These are phyloP conservation scores for Nigrospora oryzae DNA, from an alignment of 2,329 filamentous ascomycete species.

Conservation along the genomic window DNA sequence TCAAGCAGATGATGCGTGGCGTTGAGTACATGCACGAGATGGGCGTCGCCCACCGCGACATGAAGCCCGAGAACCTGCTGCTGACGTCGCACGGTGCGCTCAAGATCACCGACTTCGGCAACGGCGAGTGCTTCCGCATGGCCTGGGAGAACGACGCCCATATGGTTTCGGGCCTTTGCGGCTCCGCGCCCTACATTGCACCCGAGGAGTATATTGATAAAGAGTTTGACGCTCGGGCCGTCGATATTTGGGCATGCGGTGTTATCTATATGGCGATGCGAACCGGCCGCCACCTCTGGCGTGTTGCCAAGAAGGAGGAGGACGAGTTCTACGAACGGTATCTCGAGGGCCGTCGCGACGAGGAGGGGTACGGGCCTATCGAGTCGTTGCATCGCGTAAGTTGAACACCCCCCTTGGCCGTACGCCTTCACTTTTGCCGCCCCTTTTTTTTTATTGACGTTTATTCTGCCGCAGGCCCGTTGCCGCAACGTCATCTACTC, in stretches of 20 bases:
- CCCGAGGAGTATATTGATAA: slow-evolving; percentile 93
- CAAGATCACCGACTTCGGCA: slow-evolving; percentile 98
- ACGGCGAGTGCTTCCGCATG: slow-evolving; percentile 99
- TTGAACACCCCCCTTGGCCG: slow-evolving; percentile 9
- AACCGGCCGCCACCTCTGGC: slow-evolving; percentile 91
- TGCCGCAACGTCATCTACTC: slow-evolving; percentile 99
- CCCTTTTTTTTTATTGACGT: slow-evolving; percentile 9
- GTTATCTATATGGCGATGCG: slow-evolving; percentile 99
- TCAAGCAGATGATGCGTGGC: slow-evolving; percentile 98
- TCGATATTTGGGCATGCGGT: slow-evolving; percentile 96
- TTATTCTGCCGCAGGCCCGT: slow-evolving; percentile 57
- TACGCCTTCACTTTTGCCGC: background rate
- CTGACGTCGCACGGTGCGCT: slow-evolving; percentile 86
- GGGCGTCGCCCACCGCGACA: slow-evolving; percentile 92
- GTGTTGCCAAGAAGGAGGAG: slow-evolving; percentile 91
- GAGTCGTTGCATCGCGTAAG: slow-evolving; percentile 91
- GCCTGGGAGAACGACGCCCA: slow-evolving; percentile 98
- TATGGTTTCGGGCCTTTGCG: slow-evolving; percentile 95
- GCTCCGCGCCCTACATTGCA: slow-evolving; percentile 93
- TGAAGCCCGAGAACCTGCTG: slow-evolving; percentile 94
- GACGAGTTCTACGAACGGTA: slow-evolving; percentile 97
- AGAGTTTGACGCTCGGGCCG: slow-evolving; percentile 95
- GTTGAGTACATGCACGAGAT: slow-evolving; percentile 99
- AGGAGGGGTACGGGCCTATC: slow-evolving; percentile 93
- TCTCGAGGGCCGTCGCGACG: slow-evolving; percentile 83